A percentile compares a stretch with the other conserved stretches of the same genome.
Evolutionary conservation across 352 stramenopile species (phyloP).

Genomic region (Globisporangium barbulae): DNA sequence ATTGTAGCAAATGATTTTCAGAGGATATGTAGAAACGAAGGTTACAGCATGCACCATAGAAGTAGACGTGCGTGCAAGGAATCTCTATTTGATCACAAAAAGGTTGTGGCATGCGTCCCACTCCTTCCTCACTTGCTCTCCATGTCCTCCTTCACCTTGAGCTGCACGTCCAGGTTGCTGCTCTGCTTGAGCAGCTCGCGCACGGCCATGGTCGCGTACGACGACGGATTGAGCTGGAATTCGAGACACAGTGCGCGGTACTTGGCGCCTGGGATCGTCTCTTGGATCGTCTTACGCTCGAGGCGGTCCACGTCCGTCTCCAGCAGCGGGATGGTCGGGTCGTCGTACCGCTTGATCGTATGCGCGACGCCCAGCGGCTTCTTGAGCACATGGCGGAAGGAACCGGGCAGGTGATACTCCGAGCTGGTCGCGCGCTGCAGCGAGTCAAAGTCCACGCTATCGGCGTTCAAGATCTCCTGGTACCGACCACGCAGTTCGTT

Average conservation of each 20-base stretch:
- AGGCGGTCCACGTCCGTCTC: slow-evolving; percentile 92
- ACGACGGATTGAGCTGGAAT: slow-evolving; percentile 83
- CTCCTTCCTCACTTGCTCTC: slow-evolving; percentile 15
- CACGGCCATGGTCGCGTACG: slow-evolving; percentile 95
- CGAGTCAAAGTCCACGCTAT: slow-evolving; percentile 67
- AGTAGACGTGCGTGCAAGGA: neutral
- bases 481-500: slow-evolving; percentile 78
- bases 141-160: slow-evolving; percentile 16
- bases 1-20: neutral
- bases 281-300: slow-evolving; percentile 24
- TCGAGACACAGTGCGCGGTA: slow-evolving; percentile 71
- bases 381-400: slow-evolving; percentile 92
- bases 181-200: slow-evolving; percentile 95
- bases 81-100: neutral
- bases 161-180: slow-evolving; percentile 67
- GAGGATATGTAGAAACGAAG: neutral
- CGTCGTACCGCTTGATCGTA: slow-evolving; percentile 91
- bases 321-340: slow-evolving; percentile 90
- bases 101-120: neutral
- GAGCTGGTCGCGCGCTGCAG: slow-evolving; percentile 71
- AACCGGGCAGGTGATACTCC: slow-evolving; percentile 91
- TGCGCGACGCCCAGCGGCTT: slow-evolving; percentile 88
- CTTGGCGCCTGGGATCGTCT: slow-evolving; percentile 63
- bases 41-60: neutral
- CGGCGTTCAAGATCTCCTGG: slow-evolving; percentile 50